phyloP scores from a whole-genome alignment of 2,329 filamentous ascomycete genomes.

The Emericellopsis atlantica region DNA sequence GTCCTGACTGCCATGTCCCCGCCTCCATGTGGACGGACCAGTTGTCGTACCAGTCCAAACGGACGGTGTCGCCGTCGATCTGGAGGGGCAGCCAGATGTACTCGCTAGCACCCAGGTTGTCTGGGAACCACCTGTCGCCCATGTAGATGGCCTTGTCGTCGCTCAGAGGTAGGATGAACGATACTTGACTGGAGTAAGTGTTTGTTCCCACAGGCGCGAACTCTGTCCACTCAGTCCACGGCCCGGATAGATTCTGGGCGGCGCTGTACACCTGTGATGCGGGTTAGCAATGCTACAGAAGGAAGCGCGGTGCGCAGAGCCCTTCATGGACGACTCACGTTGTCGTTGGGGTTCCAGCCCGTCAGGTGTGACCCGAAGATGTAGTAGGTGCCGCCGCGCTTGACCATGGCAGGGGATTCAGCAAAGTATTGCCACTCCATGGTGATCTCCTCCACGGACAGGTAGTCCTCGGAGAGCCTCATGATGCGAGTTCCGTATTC shows the following conservation, averaged over 20 bases:
- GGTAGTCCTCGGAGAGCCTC: slow-evolving; percentile 42
- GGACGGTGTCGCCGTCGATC: slow-evolving; percentile 35
- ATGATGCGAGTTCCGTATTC: slow-evolving; percentile 45
- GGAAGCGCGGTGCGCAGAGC: neutral
- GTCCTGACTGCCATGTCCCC: slow-evolving; percentile 28
- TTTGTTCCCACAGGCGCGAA: slow-evolving; percentile 43
- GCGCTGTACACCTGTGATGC: slow-evolving; percentile 34
- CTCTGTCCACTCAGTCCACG: slow-evolving; percentile 47
- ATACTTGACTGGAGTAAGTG: slow-evolving; percentile 50
- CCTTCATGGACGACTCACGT: slow-evolving; percentile 20
- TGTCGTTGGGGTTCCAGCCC: slow-evolving; percentile 51
- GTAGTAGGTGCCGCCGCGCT: slow-evolving; percentile 47
- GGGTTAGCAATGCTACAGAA: neutral
- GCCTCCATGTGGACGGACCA: slow-evolving; percentile 35
- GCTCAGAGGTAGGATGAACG: slow-evolving; percentile 37
- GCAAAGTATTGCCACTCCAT: slow-evolving; percentile 41
- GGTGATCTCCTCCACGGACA: slow-evolving; percentile 31
- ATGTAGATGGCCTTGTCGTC: slow-evolving; percentile 40
- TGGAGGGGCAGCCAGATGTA: slow-evolving; percentile 53
- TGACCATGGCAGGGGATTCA: slow-evolving; percentile 52
- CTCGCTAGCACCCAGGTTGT: slow-evolving; percentile 46
- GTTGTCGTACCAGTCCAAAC: slow-evolving; percentile 36
- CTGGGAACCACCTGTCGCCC: slow-evolving; percentile 52
- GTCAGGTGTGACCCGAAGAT: slow-evolving; percentile 49
- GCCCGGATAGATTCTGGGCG: slow-evolving; percentile 40